Conservation (phyloP, 1,284 basidiomycete genomes). For the Tylopilus sp. region DNA sequence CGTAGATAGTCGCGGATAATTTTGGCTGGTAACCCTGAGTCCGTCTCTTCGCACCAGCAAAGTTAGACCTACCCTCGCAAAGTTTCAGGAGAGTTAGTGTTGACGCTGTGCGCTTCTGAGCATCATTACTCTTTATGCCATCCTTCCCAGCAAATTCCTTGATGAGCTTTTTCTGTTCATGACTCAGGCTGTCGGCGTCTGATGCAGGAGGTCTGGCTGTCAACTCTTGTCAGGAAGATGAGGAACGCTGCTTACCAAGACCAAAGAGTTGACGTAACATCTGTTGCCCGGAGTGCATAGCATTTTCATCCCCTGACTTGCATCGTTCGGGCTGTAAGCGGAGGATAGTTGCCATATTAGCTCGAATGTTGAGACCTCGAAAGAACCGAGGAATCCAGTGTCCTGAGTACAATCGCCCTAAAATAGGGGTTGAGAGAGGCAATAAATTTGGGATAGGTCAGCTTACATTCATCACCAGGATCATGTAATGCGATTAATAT, state of each 20-base stretch:
- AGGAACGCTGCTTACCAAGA: slow-evolving; percentile 21
- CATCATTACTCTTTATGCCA: not conserved
- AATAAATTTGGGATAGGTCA: not conserved
- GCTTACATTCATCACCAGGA: slow-evolving; percentile 10
- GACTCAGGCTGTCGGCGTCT: slow-evolving; percentile 14
- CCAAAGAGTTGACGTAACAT: slow-evolving; percentile 27
- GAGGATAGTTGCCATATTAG: slow-evolving; percentile 26
- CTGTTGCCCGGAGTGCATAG: slow-evolving; percentile 12
- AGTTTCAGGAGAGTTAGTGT: slow-evolving; percentile 31
- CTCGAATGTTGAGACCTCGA: slow-evolving; percentile 15
- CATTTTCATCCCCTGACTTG: not conserved
- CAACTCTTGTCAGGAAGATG: not conserved
- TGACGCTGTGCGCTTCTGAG: slow-evolving; percentile 25
- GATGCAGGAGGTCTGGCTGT: not conserved
- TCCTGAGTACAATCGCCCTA: slow-evolving; percentile 12
- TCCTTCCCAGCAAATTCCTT: slow-evolving; percentile 12
- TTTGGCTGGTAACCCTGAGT: slow-evolving; percentile 11
- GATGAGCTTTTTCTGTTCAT: slow-evolving; percentile 11
- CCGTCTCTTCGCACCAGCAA: not conserved
- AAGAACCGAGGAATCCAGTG: not conserved
- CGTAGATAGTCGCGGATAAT: slow-evolving; percentile 15
- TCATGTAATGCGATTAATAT: slow-evolving; percentile 25
- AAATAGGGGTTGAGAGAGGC: no score
- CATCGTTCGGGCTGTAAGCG: slow-evolving; percentile 5
- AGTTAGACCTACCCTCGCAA: slow-evolving; percentile 18